Evolutionary conservation across 108 stramenopile genomes (phyloP).

Genomic region (Discostella stelligeroides): DNA sequence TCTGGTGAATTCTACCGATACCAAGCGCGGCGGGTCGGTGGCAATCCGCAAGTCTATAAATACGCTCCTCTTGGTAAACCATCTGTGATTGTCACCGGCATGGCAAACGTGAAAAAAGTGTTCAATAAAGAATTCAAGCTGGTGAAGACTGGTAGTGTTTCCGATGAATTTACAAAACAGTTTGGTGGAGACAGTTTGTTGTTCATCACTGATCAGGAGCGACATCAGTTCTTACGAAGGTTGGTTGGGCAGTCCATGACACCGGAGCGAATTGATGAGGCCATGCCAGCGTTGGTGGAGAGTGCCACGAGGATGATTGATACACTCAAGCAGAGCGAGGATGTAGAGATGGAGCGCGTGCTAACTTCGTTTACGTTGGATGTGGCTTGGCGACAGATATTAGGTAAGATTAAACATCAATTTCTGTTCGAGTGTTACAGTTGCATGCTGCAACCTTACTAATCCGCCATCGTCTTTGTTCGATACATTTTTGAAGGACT

Average conservation of each 20-base stretch:
- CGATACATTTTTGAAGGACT: conserved; percentile 26
- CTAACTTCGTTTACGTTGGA: conserved; percentile 45
- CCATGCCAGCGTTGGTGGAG: conserved; percentile 36
- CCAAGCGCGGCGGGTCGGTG: background rate
- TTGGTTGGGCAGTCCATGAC: conserved; percentile 45
- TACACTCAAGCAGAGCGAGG: conserved; percentile 5
- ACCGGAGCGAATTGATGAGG: conserved; percentile 31
- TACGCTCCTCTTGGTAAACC: conserved; percentile 36
- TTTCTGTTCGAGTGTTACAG: no score
- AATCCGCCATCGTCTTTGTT: no score
- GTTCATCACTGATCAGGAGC: conserved; percentile 23
- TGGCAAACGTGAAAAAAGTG: conserved; percentile 47
- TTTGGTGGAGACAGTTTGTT: conserved; percentile 33
- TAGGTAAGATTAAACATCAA: background rate
- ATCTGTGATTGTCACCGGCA: conserved; percentile 38
- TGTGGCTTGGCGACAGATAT: conserved; percentile 52
- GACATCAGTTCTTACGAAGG: conserved; percentile 35
- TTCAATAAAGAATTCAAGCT: conserved; percentile 50
- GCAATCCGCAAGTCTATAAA: conserved; percentile 24
- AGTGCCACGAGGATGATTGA: conserved; percentile 36
- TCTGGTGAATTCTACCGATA: conserved; percentile 36
- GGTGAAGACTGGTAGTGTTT: conserved; percentile 14
- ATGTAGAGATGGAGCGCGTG: conserved; percentile 22
- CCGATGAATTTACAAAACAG: conserved; percentile 6
- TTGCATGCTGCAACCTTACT: no score